These are phyloP conservation scores for Saksenaea oblongispora DNA, from an alignment of 371 early-diverging fungal genomes.

Conservation along the genomic window DNA sequence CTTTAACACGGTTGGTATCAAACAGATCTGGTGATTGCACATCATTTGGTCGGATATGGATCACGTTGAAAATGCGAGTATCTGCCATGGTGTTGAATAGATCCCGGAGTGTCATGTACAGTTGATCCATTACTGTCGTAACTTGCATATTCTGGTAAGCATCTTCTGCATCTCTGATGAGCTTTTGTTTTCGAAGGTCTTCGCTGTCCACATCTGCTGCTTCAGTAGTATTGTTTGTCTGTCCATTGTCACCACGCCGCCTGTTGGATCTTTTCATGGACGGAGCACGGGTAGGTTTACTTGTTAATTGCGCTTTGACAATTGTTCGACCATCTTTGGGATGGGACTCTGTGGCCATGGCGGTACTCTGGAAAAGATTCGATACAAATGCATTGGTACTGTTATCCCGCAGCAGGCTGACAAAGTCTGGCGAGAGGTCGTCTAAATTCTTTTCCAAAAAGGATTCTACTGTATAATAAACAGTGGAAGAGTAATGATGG, in stretches of 20 bases:
- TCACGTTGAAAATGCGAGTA: constrained; percentile 80
- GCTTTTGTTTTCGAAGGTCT: constrained; percentile 24
- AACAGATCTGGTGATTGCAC: constrained; percentile 49
- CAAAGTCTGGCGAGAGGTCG: constrained; percentile 75
- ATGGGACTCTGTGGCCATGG: constrained; percentile 78
- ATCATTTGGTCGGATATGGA: constrained; percentile 78
- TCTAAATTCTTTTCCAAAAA: constrained; percentile 75
- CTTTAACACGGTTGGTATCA: constrained; percentile 48
- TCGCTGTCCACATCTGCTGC: constrained; percentile 4
- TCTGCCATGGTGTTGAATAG: constrained; percentile 68
- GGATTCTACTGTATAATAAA: constrained; percentile 62
- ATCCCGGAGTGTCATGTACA: constrained; percentile 64
- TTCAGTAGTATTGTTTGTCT: constrained; percentile 7
- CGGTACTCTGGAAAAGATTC: constrained; percentile 74
- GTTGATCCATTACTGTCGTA: constrained; percentile 62
- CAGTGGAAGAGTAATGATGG: constrained; percentile 67
- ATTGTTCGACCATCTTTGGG: constrained; percentile 63
- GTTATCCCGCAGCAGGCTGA: constrained; percentile 67
- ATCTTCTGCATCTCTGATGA: constrained; percentile 41
- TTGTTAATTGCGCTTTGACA: constrained; percentile 44
- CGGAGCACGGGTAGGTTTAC: constrained; percentile 68
- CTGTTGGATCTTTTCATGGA: constrained; percentile 55
- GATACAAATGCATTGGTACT: constrained; percentile 78
- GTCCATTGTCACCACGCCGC: constrained; percentile 17
- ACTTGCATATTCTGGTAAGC: constrained; percentile 47